Percentiles rank a stretch among this genome's conserved stretches.
phyloP scores from a whole-genome alignment of 2,329 filamentous ascomycete species.

The Trichoderma sp. region DNA sequence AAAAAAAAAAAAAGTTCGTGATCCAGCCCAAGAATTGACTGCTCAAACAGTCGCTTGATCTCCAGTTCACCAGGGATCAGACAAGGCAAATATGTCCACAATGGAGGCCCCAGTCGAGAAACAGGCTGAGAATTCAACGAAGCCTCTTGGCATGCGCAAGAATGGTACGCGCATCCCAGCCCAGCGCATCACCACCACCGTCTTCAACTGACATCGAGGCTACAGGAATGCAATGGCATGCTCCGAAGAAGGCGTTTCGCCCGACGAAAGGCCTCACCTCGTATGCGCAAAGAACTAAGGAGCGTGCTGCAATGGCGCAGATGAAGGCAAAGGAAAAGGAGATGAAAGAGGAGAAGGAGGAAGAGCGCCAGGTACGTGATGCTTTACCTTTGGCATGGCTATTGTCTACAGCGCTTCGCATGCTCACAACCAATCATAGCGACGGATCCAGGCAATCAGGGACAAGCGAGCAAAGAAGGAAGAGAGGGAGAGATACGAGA shows the following conservation, averaged over 20 bases:
- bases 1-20: conserved; percentile 13
- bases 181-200: neutral
- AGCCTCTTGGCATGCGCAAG: conserved; percentile 67
- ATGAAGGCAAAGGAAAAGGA: conserved; percentile 92
- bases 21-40: neutral
- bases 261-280: conserved; percentile 73
- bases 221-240: conserved; percentile 92
- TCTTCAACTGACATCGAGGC: neutral
- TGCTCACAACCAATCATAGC: conserved; percentile 44
- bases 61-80: neutral
- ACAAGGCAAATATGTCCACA: conserved; percentile 4
- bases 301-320: conserved; percentile 66
- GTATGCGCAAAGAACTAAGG: conserved; percentile 71
- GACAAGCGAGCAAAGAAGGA: conserved; percentile 86
- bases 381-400: neutral
- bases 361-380: conserved; percentile 67
- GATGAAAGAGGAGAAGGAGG: conserved; percentile 92
- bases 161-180: conserved; percentile 61
- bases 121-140: conserved; percentile 35
- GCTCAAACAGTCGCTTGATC: neutral
- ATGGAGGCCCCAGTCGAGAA: conserved; percentile 27
- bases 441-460: conserved; percentile 73
- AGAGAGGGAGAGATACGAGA: conserved; percentile 87
- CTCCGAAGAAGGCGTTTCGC: conserved; percentile 77
- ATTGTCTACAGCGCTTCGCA: neutral